Base-by-base conservation (phyloP, 1,284 basidiomycete species). In the Heliocybe sulcata region DNA sequence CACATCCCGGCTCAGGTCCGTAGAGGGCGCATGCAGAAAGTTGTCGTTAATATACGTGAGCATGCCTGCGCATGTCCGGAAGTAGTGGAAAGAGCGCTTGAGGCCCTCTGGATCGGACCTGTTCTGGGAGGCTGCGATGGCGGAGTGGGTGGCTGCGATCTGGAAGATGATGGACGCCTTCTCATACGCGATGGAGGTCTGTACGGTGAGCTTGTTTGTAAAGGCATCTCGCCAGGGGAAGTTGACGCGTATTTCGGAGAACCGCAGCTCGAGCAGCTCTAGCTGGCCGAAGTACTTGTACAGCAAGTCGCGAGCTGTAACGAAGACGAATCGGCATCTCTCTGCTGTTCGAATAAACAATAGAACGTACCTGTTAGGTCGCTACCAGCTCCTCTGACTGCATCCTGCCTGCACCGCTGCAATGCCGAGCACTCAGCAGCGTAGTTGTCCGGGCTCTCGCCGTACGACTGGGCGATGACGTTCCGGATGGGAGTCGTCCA, bases 241-340 rank as follows among this genome's bases (percentile, higher is more conserved):
- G 56, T 92, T 90, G 64, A 98, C 93, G 64, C 93, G 83, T 58
- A 99, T 91, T 69, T 99, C 97, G 6, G 96, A 86, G 71, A 99
- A 99, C 27, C 97, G 86, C 52, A 99, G 81, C 67, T 99, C 97
- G 35, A 99, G 85, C 27, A 99, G 83, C 67, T 99, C 97, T 35
- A 99, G 87, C 71, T 99, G 96, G 45, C 97, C 96, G 75, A 99
- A 99, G 78, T 99, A 99, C 72, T 97, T 98, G 85, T 96, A 98
- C 50, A 99, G 78, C 23, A 99, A 77, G 72, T 99, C 97, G 47
- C 96, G 81, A 20, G 87, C 94, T 83, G 68, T 25, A n/a, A 49
- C 51, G 20, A n/a, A 35, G 25, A 20, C 11, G 38, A 27, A 8
- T 48, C 10, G 29, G 47, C 12, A 49, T 25, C 8, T n/a, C 4